Evolutionary conservation across 371 early-diverging fungal species (phyloP).

Genomic region (Fennellomyces sp.): DNA sequence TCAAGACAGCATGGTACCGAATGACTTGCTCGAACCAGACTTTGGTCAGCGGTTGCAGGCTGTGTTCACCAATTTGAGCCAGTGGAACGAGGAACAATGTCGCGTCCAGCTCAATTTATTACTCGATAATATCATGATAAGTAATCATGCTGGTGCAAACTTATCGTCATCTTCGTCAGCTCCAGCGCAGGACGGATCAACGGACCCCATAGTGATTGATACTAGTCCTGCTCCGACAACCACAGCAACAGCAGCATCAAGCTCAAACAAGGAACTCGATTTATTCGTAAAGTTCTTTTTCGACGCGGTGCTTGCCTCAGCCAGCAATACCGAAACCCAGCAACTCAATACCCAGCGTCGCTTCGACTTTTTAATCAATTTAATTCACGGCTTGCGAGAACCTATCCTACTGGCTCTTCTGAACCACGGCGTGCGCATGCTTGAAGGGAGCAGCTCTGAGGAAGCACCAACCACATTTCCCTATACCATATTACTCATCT

Average conservation of each 20-base stretch:
- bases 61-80: slow-evolving; percentile 55
- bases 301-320: slow-evolving; percentile 52
- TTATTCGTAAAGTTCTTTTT: slow-evolving; percentile 59
- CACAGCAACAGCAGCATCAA: not conserved
- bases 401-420: slow-evolving; percentile 39
- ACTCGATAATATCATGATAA: slow-evolving; percentile 51
- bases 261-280: slow-evolving; percentile 40
- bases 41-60: slow-evolving; percentile 49
- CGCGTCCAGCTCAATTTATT: slow-evolving; percentile 62
- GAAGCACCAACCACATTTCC: slow-evolving; percentile 33
- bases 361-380: slow-evolving; percentile 40
- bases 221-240: slow-evolving; percentile 13
- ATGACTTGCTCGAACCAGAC: slow-evolving; percentile 26
- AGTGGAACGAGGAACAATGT: slow-evolving; percentile 66
- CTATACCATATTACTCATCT: slow-evolving; percentile 45
- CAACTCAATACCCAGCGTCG: slow-evolving; percentile 34
- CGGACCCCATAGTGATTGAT: slow-evolving; percentile 16
- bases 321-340: slow-evolving; percentile 31
- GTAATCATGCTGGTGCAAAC: slow-evolving; percentile 2
- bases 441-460: slow-evolving; percentile 36
- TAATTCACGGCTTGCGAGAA: slow-evolving; percentile 45
- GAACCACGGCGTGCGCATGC: slow-evolving; percentile 36
- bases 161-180: not conserved
- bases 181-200: slow-evolving; percentile 21
- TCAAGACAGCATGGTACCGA: slow-evolving; percentile 11